Evolutionary conservation across 768 basidiomycete species (phyloP).

Genomic region (Rhodotorula toruloides): DNA sequence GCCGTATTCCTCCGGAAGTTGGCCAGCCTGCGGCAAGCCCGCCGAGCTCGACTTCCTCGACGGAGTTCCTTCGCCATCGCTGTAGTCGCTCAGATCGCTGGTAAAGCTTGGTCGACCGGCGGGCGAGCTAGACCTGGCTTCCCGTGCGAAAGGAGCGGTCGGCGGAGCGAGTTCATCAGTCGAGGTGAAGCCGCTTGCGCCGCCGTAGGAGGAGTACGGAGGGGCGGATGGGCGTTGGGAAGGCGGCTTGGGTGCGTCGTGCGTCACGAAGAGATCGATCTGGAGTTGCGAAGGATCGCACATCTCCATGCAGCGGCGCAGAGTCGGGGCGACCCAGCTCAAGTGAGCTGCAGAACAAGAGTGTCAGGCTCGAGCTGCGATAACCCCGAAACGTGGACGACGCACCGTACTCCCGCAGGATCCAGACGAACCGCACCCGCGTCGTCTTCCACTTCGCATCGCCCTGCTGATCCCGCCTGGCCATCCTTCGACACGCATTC

Average conservation of each 20-base stretch:
- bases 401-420: conserved; percentile 66
- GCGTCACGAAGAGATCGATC: conserved; percentile 71
- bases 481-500: conserved; percentile 46
- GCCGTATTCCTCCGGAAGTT: not conserved
- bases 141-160: conserved; percentile 18
- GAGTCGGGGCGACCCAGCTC: conserved; percentile 65
- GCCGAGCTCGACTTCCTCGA: not conserved
- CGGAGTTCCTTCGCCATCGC: conserved; percentile 27
- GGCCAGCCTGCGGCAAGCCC: not conserved
- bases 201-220: not conserved
- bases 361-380: not conserved
- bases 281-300: conserved; percentile 54
- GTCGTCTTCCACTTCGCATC: conserved; percentile 46
- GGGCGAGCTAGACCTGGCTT: not conserved
- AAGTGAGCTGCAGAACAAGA: conserved; percentile 57
- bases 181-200: not conserved
- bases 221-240: not conserved
- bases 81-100: conserved; percentile 30
- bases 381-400: conserved; percentile 44
- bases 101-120: conserved; percentile 15
- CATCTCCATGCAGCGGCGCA: conserved; percentile 61
- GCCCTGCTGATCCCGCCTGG: conserved; percentile 44
- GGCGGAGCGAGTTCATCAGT: conserved; percentile 30
- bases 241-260: conserved; percentile 27
- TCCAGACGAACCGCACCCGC: conserved; percentile 70